These are phyloP conservation scores for Suhomyces bokatorum DNA, from an alignment of 1,139 yeast species.

Conservation along the genomic window DNA sequence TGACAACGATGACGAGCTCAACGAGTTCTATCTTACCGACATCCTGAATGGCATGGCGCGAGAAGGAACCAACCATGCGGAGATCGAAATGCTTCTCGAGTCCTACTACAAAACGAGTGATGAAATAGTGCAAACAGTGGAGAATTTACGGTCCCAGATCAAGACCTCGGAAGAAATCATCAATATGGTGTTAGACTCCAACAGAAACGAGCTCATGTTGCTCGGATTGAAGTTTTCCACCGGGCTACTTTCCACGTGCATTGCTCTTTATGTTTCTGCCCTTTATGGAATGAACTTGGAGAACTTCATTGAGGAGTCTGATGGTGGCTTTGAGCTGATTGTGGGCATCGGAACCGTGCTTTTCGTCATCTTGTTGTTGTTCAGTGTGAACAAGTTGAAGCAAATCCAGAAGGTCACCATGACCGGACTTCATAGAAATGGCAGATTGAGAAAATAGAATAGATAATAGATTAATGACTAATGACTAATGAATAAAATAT, in stretches of 20 bases:
- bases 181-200: constrained; percentile 46
- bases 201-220: constrained; percentile 49
- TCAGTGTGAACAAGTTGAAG: constrained; percentile 33
- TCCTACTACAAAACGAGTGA: constrained; percentile 46
- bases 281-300: constrained; percentile 48
- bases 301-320: constrained; percentile 35
- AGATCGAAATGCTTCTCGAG: constrained; percentile 45
- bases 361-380: constrained; percentile 26
- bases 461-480: constrained; percentile 6
- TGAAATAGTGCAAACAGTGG: constrained; percentile 49
- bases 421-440: constrained; percentile 35
- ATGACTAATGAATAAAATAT: background rate
- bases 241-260: constrained; percentile 44
- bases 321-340: constrained; percentile 40
- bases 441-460: constrained; percentile 1
- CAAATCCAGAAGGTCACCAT: constrained; percentile 43
- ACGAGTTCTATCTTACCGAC: constrained; percentile 42
- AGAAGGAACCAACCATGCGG: constrained; percentile 40
- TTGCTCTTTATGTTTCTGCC: constrained; percentile 42
- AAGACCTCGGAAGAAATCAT: constrained; percentile 50
- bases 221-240: constrained; percentile 45
- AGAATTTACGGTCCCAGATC: constrained; percentile 42
- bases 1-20: constrained; percentile 44
- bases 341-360: constrained; percentile 30
- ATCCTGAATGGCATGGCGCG: constrained; percentile 25